Conservation (phyloP, 345 rosid species). For the Eutrema yunnanense region DNA sequence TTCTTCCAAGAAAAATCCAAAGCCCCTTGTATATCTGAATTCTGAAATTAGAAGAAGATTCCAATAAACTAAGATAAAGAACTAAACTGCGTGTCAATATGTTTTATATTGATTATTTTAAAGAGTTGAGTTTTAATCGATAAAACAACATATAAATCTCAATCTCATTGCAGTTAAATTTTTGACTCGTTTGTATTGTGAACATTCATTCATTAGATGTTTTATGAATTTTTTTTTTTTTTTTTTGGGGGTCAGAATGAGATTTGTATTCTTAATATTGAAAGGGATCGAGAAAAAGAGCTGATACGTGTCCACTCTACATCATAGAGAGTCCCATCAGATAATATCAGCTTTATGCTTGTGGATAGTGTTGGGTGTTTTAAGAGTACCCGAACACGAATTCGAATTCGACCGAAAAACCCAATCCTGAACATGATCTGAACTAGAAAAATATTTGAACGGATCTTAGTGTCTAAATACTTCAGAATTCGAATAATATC, state of each 20-base stretch:
- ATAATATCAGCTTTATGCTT: neutral
- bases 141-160: too few relatives aligned
- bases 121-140: neutral
- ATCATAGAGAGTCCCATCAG: neutral
- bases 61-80: neutral
- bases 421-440: too few relatives aligned
- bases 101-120: too few relatives aligned
- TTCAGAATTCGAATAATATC: too few relatives aligned
- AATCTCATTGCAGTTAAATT: too few relatives aligned
- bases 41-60: neutral
- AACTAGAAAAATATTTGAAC: too few relatives aligned
- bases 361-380: neutral
- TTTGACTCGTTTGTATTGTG: too few relatives aligned
- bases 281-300: neutral
- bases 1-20: neutral
- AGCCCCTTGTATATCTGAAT: neutral
- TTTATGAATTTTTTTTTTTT: neutral
- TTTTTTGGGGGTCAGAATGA: neutral
- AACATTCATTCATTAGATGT: too few relatives aligned
- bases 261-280: neutral
- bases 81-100: too few relatives aligned
- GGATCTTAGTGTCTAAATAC: too few relatives aligned
- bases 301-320: neutral
- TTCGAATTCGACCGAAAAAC: too few relatives aligned
- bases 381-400: too few relatives aligned